Evolutionary conservation across 208 protist species (phyloP), one percentile per base, ranked within the genome.

Genomic region (Trypanosoma boissoni): DNA sequence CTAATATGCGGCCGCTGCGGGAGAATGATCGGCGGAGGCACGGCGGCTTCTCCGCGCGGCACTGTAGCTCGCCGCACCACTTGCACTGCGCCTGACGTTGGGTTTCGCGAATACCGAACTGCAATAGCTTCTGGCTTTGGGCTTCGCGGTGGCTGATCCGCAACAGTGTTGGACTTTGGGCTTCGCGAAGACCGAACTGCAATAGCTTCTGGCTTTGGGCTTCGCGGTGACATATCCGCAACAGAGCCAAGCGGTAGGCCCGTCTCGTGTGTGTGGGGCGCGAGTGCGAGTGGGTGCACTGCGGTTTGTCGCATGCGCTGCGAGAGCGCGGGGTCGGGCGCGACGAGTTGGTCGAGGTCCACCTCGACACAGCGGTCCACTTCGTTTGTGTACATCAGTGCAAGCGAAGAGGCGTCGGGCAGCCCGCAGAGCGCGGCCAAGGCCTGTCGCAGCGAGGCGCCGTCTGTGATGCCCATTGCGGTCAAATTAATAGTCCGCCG

Each of bases 11-110:
- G 76, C 26, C 24, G 21, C 26, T 31, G 46, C 0, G 85, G 85
- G 37, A 83, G 64, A 53, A 92, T 81, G 29, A 78, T 43, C 3
- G 85, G 85, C 3, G 59, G 32, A 3, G 80, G 85, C n/a, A 68
- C 68, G 7, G 3, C 7, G n/a, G 44, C 5, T 6, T 39, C 34
- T 6, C 34, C 34, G 34, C 34, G 34, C 34, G 12, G 6, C 34
- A 39, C 34, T 6, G 12, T 16, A 39, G 12, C 8, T 16, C 34
- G 34, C 34, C 34, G 6, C 34, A 6, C 6, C 34, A 6, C 8
- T 12, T 12, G 12, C 34, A 12, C 34, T 6, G 6, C 34, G 8
- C 12, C 12, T 39, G 8, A 12, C 12, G 12, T 39, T 39, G 34
- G 34, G 34, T 6, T 39, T n/a, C n/a, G n/a, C n/a, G n/a, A n/a